Evolutionary conservation across 768 basidiomycete species (phyloP).

Genomic region (Boletus eberwhitei): DNA sequence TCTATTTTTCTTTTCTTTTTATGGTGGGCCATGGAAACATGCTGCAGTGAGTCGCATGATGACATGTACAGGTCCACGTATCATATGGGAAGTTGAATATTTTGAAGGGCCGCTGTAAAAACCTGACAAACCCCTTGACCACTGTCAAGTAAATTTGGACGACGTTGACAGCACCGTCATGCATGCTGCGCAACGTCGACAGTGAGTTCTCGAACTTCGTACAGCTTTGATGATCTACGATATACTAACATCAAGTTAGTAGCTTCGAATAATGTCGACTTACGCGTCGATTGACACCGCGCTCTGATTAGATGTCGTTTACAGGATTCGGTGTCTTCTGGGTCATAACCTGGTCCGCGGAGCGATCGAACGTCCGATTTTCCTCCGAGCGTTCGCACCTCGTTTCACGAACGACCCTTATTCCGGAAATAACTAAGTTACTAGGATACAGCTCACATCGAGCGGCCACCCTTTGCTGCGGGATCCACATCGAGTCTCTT

Average conservation of each 20-base stretch:
- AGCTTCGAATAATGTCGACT: neutral
- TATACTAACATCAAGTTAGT: neutral
- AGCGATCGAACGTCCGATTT: neutral
- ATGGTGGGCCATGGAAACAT: no score
- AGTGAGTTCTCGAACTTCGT: neutral
- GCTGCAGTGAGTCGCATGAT: neutral
- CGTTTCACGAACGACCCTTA: neutral
- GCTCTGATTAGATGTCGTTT: no score
- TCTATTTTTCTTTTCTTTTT: neutral
- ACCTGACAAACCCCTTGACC: no score
- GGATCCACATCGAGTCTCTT: neutral
- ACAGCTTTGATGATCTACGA: neutral
- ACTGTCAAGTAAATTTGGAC: neutral
- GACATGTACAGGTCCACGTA: neutral
- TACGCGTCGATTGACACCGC: neutral
- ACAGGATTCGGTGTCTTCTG: neutral
- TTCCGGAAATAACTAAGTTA: neutral
- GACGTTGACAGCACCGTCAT: neutral
- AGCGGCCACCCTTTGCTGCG: neutral
- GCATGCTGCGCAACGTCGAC: neutral
- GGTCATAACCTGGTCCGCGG: neutral
- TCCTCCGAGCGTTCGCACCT: neutral
- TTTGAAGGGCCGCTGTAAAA: neutral
- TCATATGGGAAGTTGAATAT: neutral
- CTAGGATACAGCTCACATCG: neutral